A percentile compares a stretch with the other conserved stretches of the same genome.
These are phyloP conservation scores for Diaporthe sp. DNA, from an alignment of 2,329 filamentous ascomycete genomes.

Conservation along the genomic window DNA sequence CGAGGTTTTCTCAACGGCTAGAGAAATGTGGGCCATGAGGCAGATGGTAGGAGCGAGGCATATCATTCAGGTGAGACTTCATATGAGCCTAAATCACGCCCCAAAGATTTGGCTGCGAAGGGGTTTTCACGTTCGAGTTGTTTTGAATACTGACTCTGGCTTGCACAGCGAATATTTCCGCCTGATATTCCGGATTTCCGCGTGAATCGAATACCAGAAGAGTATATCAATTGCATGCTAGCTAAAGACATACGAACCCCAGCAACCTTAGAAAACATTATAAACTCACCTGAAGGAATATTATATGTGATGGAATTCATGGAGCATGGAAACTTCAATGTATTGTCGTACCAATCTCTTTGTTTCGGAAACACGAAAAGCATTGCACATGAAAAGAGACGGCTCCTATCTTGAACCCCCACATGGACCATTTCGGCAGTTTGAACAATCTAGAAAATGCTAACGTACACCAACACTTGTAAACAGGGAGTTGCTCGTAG, in stretches of 20 bases:
- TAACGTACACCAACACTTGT: neutral
- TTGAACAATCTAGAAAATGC: neutral
- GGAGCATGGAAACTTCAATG: conserved; percentile 23
- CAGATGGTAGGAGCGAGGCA: conserved; percentile 1
- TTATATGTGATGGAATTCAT: conserved; percentile 24
- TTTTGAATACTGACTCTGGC: neutral
- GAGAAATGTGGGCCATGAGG: conserved; percentile 4
- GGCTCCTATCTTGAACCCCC: no score
- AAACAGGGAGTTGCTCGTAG: neutral
- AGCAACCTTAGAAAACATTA: neutral
- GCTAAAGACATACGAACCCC: neutral
- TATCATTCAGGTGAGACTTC: conserved; percentile 19
- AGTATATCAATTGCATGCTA: neutral
- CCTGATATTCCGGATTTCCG: neutral
- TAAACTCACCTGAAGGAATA: neutral
- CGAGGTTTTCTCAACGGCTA: neutral
- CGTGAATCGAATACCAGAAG: neutral
- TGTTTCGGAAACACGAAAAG: neutral
- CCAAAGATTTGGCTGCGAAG: neutral
- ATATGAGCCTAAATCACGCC: neutral
- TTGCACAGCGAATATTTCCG: neutral
- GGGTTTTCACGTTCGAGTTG: neutral
- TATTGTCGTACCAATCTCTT: neutral
- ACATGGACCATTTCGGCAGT: neutral
- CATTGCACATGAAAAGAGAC: neutral